phyloP scores from a whole-genome alignment of 805 yeast species.

The Teunomyces barrocoloradensis region DNA sequence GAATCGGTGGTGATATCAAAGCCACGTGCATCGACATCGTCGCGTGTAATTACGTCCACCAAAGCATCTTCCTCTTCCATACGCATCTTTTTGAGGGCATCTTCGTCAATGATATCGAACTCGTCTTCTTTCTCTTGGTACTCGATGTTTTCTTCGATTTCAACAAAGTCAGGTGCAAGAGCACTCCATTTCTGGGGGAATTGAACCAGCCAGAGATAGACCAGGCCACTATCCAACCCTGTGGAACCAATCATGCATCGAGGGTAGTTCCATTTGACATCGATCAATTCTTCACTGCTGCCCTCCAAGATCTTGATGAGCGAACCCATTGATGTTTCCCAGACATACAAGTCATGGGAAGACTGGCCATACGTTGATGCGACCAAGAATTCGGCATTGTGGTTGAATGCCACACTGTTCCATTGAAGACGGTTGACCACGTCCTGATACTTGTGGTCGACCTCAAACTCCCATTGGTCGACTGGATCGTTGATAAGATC shows the following conservation, averaged over 20 bases:
- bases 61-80: constrained; percentile 61
- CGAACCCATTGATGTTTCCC: constrained; percentile 92
- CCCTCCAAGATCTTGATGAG: constrained; percentile 87
- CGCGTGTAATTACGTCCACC: constrained; percentile 66
- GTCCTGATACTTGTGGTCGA: constrained; percentile 84
- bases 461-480: constrained; percentile 52
- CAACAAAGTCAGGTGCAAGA: constrained; percentile 93
- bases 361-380: constrained; percentile 84
- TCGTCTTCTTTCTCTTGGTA: constrained; percentile 90
- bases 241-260: constrained; percentile 75
- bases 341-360: constrained; percentile 83
- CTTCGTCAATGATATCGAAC: constrained; percentile 76
- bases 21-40: constrained; percentile 70
- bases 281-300: constrained; percentile 81
- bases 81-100: constrained; percentile 57
- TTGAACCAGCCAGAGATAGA: constrained; percentile 77
- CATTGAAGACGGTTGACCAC: constrained; percentile 85
- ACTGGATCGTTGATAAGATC: constrained; percentile 34
- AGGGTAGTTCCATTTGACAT: constrained; percentile 81
- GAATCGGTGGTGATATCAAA: constrained; percentile 49
- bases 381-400: constrained; percentile 75
- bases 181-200: constrained; percentile 96
- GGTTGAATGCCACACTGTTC: constrained; percentile 76
- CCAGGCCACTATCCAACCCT: constrained; percentile 80
- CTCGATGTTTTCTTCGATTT: constrained; percentile 86